Evolutionary conservation across 768 basidiomycete species (phyloP), one percentile per base, ranked within the genome.

Genomic region (Dendrothele bispora): DNA sequence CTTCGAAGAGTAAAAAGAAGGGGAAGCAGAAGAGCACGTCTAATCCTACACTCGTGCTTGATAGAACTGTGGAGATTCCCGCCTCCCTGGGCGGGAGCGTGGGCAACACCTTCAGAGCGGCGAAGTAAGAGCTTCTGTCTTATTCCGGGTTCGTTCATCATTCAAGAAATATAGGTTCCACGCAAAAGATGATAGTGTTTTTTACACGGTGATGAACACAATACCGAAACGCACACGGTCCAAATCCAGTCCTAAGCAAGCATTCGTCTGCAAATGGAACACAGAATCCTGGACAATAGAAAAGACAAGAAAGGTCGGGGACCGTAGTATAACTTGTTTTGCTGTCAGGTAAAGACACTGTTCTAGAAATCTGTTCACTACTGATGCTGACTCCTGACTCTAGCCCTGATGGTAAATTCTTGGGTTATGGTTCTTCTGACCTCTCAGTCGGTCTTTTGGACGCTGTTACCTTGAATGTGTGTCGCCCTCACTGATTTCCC

Each of bases 361-460:
- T 15, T n/a, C n/a, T n/a, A n/a, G 30, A 2, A 25, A 37, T 7
- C 25, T 53, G 45, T 26, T 46, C 48, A 40, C 32, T 8, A 12
- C 46, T 49, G 17, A 47, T 36, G 11, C 29, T 18, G 49, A n/a
- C 24, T 43, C 34, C 46, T 50, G 27, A 43, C 39, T 50, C 22
- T 54, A 98, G 94, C 58, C 68, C 78, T 37, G 82, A 95, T 62
- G 95, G 97, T 1, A 84, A 78, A 51, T 72, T 89, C 29, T 68
- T 98, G 12, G 92, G 88, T 1, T 92, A 83, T 58, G 95, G 94
- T 3, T 86, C 84, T 11, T 93, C 93, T 4, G 92, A 98, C 66
- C 74, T 87, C 22, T 84, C 84, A 34, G 80, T 98, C 49, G 87
- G 92, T 8, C 72, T 98, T 39, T 63, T 98, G 39, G 94, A 98